Percentiles rank a stretch among this genome's conserved stretches.
Conservation (phyloP, 2,329 filamentous ascomycete species). For the Phoma sp. region DNA sequence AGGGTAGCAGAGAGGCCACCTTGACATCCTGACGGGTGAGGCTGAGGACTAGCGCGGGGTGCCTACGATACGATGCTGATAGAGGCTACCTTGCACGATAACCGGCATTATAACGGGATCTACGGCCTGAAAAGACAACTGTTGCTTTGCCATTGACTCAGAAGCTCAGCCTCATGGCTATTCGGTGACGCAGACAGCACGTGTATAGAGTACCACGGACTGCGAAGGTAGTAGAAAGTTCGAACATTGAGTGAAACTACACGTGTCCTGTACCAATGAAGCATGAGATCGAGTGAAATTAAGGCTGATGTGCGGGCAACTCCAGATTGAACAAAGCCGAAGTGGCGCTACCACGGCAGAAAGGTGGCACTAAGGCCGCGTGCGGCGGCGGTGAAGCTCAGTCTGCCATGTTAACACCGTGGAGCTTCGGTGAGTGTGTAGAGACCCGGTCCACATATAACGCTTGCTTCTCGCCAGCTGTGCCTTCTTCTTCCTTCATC, state of each 20-base stretch:
- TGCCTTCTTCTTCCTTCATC: constrained; percentile 30
- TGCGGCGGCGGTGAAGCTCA: constrained; percentile 27
- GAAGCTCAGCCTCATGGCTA: not conserved
- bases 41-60: constrained; percentile 13
- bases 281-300: constrained; percentile 38
- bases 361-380: constrained; percentile 25
- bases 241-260: constrained; percentile 27
- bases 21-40: constrained; percentile 18
- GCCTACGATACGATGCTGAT: constrained; percentile 1
- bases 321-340: constrained; percentile 17
- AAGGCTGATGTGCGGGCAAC: constrained; percentile 38
- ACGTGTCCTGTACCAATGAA: constrained; percentile 42
- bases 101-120: not conserved
- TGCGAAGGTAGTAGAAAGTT: constrained; percentile 26
- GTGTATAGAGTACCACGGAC: constrained; percentile 14
- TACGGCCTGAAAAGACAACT: constrained; percentile 4
- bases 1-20: constrained; percentile 15
- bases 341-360: not conserved
- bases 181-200: constrained; percentile 12
- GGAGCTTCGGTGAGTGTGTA: too few species aligned
- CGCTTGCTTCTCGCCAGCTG: constrained; percentile 30
- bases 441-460: constrained; percentile 39
- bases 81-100: not conserved
- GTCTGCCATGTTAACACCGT: too few species aligned
- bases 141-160: not conserved